A percentile compares a stretch with the other conserved stretches of the same genome.
phyloP scores from a whole-genome alignment of 2,329 filamentous ascomycete genomes.

The Arthrobotrys pseudoclavata region DNA sequence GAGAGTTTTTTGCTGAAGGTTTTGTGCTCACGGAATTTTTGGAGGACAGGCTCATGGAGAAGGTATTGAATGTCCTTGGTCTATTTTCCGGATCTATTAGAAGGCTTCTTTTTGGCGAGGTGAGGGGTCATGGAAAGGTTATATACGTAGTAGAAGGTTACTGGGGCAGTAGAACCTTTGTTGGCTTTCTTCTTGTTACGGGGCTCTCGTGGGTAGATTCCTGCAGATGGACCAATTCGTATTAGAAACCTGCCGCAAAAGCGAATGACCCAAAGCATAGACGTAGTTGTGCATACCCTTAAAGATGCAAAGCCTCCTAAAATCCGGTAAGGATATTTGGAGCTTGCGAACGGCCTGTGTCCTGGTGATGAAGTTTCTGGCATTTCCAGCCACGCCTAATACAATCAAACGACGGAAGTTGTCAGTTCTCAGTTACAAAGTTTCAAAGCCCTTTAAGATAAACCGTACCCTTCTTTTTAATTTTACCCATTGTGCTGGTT shows the following conservation, averaged over 20 bases:
- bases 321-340: constrained; percentile 96
- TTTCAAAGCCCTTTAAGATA: background rate
- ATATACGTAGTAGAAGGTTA: constrained; percentile 82
- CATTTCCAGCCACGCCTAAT: constrained; percentile 83
- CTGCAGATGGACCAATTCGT: constrained; percentile 64
- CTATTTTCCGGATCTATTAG: constrained; percentile 32
- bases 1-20: constrained; percentile 97
- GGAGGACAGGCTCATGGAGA: constrained; percentile 91
- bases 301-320: constrained; percentile 98
- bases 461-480: constrained; percentile 85
- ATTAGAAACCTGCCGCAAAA: constrained; percentile 24
- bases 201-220: constrained; percentile 97
- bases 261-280: background rate
- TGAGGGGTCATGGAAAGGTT: background rate
- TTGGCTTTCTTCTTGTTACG: constrained; percentile 96
- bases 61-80: constrained; percentile 98
- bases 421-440: background rate
- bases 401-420: constrained; percentile 26
- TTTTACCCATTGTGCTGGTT: constrained; percentile 74
- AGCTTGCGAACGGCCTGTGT: constrained; percentile 98
- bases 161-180: constrained; percentile 88
- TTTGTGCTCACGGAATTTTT: constrained; percentile 98
- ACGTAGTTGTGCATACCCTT: constrained; percentile 73
- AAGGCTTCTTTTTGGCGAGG: background rate
- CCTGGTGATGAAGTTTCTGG: constrained; percentile 98